Conservation (phyloP, 345 rosid genomes). For the Rhodamnia argentea region DNA sequence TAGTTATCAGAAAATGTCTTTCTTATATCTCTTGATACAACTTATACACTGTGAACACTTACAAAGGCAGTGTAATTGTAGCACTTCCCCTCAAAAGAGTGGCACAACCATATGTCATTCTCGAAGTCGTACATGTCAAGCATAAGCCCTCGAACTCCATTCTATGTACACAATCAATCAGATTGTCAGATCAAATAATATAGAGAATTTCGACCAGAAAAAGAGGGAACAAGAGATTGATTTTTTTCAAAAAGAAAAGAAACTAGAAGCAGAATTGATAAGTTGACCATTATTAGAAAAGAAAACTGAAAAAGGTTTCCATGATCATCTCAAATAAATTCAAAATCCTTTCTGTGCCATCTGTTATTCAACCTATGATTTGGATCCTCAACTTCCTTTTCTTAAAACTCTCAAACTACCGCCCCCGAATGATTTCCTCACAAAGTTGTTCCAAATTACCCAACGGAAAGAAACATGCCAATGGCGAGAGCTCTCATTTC, state of each 20-base stretch:
- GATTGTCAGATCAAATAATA: neutral
- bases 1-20: neutral
- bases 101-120: constrained; percentile 84
- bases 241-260: neutral
- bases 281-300: neutral
- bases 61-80: constrained; percentile 77
- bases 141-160: constrained; percentile 95
- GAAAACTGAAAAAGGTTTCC: neutral
- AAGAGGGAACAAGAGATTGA: neutral
- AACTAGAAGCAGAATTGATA: neutral
- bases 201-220: neutral
- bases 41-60: constrained; percentile 15
- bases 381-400: neutral
- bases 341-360: neutral
- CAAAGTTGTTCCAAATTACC: neutral
- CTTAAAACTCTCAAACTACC: neutral
- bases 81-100: constrained; percentile 63
- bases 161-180: constrained; percentile 25
- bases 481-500: neutral
- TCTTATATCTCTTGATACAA: neutral
- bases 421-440: neutral
- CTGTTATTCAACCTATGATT: neutral
- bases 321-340: neutral
- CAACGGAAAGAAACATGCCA: neutral
- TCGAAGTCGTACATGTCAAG: constrained; percentile 82